Percentiles rank a stretch among this genome's conserved stretches.
Evolutionary conservation across 1,284 basidiomycete species (phyloP).

Genomic region (Kwoniella shivajii): DNA sequence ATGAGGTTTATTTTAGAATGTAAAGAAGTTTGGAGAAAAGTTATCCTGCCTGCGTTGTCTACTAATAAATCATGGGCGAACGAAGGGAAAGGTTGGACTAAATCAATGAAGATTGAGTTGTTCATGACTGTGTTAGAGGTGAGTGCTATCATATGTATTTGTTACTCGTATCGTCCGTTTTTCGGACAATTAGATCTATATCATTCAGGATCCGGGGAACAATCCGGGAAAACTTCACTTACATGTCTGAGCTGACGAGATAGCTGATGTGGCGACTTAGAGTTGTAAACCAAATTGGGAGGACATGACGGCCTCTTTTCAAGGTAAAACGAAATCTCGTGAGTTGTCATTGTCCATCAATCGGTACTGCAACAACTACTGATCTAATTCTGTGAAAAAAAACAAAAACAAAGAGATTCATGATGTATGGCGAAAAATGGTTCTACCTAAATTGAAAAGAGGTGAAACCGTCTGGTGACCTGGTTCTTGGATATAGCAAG

Average conservation of each 20-base stretch:
- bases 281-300: slow-evolving; percentile 34
- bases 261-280: slow-evolving; percentile 7
- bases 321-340: slow-evolving; percentile 31
- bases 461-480: slow-evolving; percentile 30
- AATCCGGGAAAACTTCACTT: neutral
- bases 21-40: slow-evolving; percentile 44
- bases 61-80: slow-evolving; percentile 29
- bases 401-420: slow-evolving; percentile 28
- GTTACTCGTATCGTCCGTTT: neutral
- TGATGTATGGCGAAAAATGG: slow-evolving; percentile 43
- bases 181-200: neutral
- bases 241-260: neutral
- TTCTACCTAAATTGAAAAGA: slow-evolving; percentile 31
- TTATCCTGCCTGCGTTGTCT: slow-evolving; percentile 23
- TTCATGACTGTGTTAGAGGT: slow-evolving; percentile 19
- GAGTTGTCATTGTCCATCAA: slow-evolving; percentile 8
- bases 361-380: neutral
- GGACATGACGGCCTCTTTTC: slow-evolving; percentile 13
- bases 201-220: neutral
- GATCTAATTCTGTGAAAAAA: neutral
- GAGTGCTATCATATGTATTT: neutral
- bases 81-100: slow-evolving; percentile 17
- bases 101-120: slow-evolving; percentile 24
- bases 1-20: slow-evolving; percentile 21
- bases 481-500: no score